Evolutionary conservation across 1,139 yeast species (phyloP).

Genomic region (Saccharomycopsis hybrid): DNA sequence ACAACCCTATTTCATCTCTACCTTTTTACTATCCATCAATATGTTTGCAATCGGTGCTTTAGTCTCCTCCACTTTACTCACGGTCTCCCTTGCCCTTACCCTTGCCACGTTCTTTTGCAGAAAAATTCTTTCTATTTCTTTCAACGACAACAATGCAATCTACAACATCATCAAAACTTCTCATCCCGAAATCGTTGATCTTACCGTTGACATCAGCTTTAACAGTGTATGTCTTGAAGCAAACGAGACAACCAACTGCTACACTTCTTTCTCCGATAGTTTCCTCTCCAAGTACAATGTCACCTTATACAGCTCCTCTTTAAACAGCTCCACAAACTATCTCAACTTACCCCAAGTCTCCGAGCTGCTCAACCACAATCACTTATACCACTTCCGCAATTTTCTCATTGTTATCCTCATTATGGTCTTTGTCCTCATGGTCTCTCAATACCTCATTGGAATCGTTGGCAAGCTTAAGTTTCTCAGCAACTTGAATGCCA

Average conservation of each 20-base stretch:
- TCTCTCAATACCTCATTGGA: neutral
- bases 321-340: constrained; percentile 6
- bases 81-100: constrained; percentile 14
- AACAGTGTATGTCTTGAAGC: constrained; percentile 4
- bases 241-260: neutral
- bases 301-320: constrained; percentile 7
- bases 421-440: neutral
- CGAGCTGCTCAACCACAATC: constrained; percentile 3
- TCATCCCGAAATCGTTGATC: constrained; percentile 2
- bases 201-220: constrained; percentile 7
- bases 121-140: constrained; percentile 5
- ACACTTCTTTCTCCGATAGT: constrained; percentile 2
- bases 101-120: constrained; percentile 1
- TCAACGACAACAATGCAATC: constrained; percentile 12
- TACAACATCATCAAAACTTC: constrained; percentile 7
- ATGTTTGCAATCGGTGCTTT: neutral
- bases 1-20: too few species aligned
- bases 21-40: too few species aligned
- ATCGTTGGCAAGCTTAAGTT: neutral
- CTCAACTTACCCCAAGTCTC: constrained; percentile 13
- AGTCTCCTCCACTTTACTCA: constrained; percentile 1
- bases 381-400: constrained; percentile 5
- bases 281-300: constrained; percentile 4
- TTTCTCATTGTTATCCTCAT: constrained; percentile 1
- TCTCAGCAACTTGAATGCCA: neutral